A percentile compares a stretch with the other conserved stretches of the same genome.
Evolutionary conservation across 345 rosid species (phyloP).

Genomic region (Melastoma malabathricum): DNA sequence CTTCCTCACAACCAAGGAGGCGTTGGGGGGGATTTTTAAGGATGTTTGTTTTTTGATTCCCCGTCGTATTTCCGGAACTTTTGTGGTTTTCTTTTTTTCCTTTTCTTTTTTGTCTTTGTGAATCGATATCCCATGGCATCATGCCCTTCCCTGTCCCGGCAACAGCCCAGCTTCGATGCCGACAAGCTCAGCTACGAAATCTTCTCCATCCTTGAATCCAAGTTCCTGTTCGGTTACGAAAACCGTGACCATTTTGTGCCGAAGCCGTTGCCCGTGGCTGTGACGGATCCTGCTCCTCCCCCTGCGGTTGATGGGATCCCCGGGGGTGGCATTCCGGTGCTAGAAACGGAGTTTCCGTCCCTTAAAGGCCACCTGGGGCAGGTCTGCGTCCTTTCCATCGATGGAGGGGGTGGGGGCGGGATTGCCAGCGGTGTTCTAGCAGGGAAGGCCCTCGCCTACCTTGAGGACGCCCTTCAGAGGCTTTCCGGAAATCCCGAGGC

Average conservation of each 20-base stretch:
- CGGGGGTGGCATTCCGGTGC: slow-evolving; percentile 6
- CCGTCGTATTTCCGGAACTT: too few species aligned
- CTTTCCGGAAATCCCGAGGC: slow-evolving; percentile 83
- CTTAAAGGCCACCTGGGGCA: slow-evolving; percentile 64
- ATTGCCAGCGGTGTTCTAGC: slow-evolving; percentile 73
- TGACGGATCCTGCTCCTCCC: slow-evolving; percentile 44
- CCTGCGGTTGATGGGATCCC: neutral
- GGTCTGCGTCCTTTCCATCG: slow-evolving; percentile 69
- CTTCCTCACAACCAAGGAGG: too few species aligned
- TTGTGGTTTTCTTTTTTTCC: too few species aligned
- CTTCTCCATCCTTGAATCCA: slow-evolving; percentile 81
- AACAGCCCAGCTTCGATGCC: slow-evolving; percentile 83
- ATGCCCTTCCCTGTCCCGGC: slow-evolving; percentile 34
- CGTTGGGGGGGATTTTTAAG: too few species aligned
- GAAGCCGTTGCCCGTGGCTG: slow-evolving; percentile 18
- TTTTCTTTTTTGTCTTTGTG: too few species aligned
- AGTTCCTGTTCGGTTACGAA: slow-evolving; percentile 71
- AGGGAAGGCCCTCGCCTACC: slow-evolving; percentile 70
- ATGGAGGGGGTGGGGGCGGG: slow-evolving; percentile 76
- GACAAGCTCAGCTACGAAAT: slow-evolving; percentile 93
- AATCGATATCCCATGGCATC: slow-evolving; percentile 26
- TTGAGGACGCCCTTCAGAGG: slow-evolving; percentile 54
- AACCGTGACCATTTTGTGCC: slow-evolving; percentile 12
- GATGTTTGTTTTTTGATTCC: too few species aligned
- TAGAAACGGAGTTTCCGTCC: slow-evolving; percentile 16